phyloP scores from a whole-genome alignment of 2,329 filamentous ascomycete species.

The Periconia sp. region DNA sequence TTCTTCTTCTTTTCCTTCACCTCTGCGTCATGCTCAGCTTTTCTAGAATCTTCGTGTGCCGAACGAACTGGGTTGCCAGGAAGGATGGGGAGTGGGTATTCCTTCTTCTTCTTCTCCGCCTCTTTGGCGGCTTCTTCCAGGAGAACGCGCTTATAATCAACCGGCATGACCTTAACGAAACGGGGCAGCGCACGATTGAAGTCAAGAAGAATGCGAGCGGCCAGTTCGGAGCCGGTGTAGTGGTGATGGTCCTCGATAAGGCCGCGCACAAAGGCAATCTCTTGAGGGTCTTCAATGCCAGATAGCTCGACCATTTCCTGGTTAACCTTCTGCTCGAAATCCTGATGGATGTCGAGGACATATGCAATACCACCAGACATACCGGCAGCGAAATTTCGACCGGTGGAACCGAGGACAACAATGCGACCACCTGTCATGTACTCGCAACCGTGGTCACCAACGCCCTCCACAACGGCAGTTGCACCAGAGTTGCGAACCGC shows the following conservation, averaged over 20 bases:
- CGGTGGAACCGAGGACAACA: slow-evolving; percentile 82
- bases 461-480: slow-evolving; percentile 92
- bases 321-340: slow-evolving; percentile 93
- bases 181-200: slow-evolving; percentile 88
- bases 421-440: slow-evolving; percentile 98
- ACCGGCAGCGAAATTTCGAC: slow-evolving; percentile 95
- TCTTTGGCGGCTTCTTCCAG: slow-evolving; percentile 83
- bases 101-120: slow-evolving; percentile 78
- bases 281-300: slow-evolving; percentile 77
- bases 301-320: slow-evolving; percentile 95
- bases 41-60: slow-evolving; percentile 56
- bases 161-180: slow-evolving; percentile 90
- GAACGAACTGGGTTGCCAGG: slow-evolving; percentile 64
- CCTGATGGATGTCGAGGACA: slow-evolving; percentile 83
- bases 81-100: slow-evolving; percentile 78
- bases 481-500: slow-evolving; percentile 95
- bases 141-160: slow-evolving; percentile 94
- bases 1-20: slow-evolving; percentile 68
- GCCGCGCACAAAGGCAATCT: slow-evolving; percentile 87
- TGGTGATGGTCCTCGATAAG: slow-evolving; percentile 97
- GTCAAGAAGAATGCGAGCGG: slow-evolving; percentile 89
- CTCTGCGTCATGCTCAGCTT: slow-evolving; percentile 62
- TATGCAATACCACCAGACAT: slow-evolving; percentile 99
- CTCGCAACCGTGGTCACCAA: slow-evolving; percentile 95
- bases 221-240: slow-evolving; percentile 94